Conservation (phyloP, 306 rosid genomes). For the Lathyrus aphaca region DNA sequence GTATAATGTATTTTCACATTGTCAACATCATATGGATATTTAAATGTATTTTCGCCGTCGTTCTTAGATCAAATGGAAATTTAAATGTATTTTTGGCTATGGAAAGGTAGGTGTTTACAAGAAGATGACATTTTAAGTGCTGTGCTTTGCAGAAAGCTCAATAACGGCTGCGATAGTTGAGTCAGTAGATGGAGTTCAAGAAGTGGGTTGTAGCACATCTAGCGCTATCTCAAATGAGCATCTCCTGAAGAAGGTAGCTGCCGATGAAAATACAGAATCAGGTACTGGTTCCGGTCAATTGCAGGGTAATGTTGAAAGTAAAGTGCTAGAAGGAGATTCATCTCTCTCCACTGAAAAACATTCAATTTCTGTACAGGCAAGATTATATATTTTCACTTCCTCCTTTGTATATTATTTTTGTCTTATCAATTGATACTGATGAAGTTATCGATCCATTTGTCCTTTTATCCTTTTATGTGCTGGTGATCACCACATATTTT, state of each 20-base stretch:
- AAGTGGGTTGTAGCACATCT: constrained; percentile 46
- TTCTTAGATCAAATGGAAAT: no score
- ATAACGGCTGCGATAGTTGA: constrained; percentile 42
- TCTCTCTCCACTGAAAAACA: constrained; percentile 51
- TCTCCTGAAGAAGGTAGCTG: constrained; percentile 39
- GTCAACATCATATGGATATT: no score
- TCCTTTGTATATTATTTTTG: constrained; percentile 12
- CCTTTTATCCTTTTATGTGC: constrained; percentile 15
- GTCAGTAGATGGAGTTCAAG: constrained; percentile 50
- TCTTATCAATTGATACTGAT: constrained; percentile 12
- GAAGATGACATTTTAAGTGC: background rate
- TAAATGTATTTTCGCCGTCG: no score
- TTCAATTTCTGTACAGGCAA: constrained; percentile 71
- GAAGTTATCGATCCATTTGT: constrained; percentile 7
- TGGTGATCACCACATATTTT: constrained; percentile 8
- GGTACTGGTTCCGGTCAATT: constrained; percentile 40
- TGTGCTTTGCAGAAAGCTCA: constrained; percentile 42
- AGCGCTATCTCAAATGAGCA: constrained; percentile 43
- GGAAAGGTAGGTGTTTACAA: no score
- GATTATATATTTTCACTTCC: constrained; percentile 34
- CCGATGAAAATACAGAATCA: constrained; percentile 44
- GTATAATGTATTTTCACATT: no score
- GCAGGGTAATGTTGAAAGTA: constrained; percentile 37
- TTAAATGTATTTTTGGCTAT: no score
- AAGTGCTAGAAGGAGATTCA: constrained; percentile 52